These are phyloP conservation scores for Fusarium denticulatum DNA, from an alignment of 2,329 filamentous ascomycete genomes.

Conservation along the genomic window DNA sequence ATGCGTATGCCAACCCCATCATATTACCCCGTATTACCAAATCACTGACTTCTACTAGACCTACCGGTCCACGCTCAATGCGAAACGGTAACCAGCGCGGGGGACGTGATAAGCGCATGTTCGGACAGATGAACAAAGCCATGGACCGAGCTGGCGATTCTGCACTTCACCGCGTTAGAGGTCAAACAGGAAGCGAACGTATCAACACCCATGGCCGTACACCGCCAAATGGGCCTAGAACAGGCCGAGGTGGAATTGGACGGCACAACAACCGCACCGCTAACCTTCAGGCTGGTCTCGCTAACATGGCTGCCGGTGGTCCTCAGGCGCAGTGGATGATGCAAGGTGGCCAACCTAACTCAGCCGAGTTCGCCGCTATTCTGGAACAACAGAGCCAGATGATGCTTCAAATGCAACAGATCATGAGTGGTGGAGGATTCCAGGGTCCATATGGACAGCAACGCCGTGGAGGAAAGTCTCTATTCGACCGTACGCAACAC, in stretches of 20 bases:
- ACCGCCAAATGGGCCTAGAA: constrained; percentile 76
- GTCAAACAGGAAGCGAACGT: constrained; percentile 76
- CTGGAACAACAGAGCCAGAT: constrained; percentile 88
- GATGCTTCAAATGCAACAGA: constrained; percentile 78
- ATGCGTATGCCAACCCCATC: constrained; percentile 62
- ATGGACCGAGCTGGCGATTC: constrained; percentile 82
- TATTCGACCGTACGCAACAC: constrained; percentile 78
- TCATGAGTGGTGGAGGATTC: constrained; percentile 63
- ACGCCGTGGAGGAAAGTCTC: constrained; percentile 63
- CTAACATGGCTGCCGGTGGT: constrained; percentile 53
- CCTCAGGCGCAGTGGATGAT: constrained; percentile 59
- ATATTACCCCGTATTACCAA: constrained; percentile 2
- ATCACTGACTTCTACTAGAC: constrained; percentile 67
- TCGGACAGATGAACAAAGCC: constrained; percentile 84
- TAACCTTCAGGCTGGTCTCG: constrained; percentile 61
- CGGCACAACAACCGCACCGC: constrained; percentile 61
- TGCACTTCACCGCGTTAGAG: constrained; percentile 83
- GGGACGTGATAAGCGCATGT: constrained; percentile 80
- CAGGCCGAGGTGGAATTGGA: constrained; percentile 60
- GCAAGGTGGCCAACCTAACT: constrained; percentile 57
- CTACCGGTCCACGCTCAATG: constrained; percentile 95
- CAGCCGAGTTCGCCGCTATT: constrained; percentile 74
- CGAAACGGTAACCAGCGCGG: constrained; percentile 71
- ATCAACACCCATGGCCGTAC: constrained; percentile 82
- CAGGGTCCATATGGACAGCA: constrained; percentile 52